Evolutionary conservation across 1,284 basidiomycete species (phyloP).

Genomic region (Sanghuangporus weigelae): DNA sequence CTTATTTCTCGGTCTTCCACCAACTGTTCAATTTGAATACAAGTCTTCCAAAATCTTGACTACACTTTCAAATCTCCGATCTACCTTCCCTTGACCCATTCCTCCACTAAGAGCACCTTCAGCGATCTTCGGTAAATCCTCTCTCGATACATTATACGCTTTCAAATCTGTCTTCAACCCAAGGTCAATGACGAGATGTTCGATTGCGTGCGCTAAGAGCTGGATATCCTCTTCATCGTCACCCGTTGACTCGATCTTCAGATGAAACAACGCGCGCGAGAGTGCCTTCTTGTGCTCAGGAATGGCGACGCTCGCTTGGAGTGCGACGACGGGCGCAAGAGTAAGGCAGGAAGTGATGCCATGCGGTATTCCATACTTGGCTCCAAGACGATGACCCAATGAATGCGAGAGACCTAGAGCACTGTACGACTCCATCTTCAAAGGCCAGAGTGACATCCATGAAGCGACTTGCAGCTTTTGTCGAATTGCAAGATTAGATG

Average conservation of each 20-base stretch:
- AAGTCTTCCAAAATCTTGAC: constrained; percentile 44
- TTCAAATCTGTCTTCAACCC: constrained; percentile 52
- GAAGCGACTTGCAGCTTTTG: constrained; percentile 71
- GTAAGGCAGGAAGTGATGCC: constrained; percentile 85
- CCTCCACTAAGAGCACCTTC: constrained; percentile 43
- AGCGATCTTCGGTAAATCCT: constrained; percentile 48
- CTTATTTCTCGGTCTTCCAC: no score
- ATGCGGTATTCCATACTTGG: constrained; percentile 72
- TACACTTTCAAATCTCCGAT: constrained; percentile 34
- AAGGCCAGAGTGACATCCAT: constrained; percentile 78
- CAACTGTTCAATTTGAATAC: constrained; percentile 26
- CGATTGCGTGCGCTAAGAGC: constrained; percentile 48
- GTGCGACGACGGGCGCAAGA: constrained; percentile 54
- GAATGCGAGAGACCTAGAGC: constrained; percentile 73
- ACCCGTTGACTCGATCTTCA: constrained; percentile 53
- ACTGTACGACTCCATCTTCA: constrained; percentile 48
- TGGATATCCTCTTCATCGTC: constrained; percentile 53
- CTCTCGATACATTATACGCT: constrained; percentile 55
- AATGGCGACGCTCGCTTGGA: constrained; percentile 52
- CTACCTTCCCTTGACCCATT: constrained; percentile 37
- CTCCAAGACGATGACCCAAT: constrained; percentile 72
- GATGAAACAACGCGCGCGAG: constrained; percentile 49
- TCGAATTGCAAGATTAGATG: constrained; percentile 51
- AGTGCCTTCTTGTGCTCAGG: constrained; percentile 55
- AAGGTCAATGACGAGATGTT: constrained; percentile 52